Conservation (phyloP, 495 filamentous ascomycete species). For the Chaetomium cochliodes region DNA sequence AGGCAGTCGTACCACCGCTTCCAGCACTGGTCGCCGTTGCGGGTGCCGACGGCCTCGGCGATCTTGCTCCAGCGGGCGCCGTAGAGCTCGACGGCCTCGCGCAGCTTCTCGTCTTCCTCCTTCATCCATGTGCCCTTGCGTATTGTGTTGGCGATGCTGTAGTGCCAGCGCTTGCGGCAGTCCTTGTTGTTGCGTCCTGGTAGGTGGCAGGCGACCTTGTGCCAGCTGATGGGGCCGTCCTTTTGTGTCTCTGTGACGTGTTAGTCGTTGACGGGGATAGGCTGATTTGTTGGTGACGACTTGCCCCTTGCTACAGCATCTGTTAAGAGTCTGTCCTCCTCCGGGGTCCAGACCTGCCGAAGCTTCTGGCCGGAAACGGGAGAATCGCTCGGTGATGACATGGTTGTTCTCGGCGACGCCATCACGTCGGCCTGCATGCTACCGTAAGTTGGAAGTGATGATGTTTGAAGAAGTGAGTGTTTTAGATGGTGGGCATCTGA, state of each 20-base stretch:
- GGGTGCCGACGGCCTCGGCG: conserved; percentile 31
- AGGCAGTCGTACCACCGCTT: conserved; percentile 40
- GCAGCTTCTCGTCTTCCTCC: conserved; percentile 43
- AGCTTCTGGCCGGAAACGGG: conserved; percentile 10
- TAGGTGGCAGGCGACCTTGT: conserved; percentile 39
- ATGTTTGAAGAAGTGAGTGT: neutral
- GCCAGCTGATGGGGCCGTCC: conserved; percentile 42
- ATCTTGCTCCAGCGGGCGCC: conserved; percentile 41
- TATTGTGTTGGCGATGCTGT: conserved; percentile 41
- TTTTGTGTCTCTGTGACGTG: conserved; percentile 26
- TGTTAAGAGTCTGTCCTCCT: conserved; percentile 30
- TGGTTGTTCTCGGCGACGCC: neutral
- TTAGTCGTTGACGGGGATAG: neutral
- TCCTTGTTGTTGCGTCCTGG: conserved; percentile 46
- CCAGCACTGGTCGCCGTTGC: conserved; percentile 40
- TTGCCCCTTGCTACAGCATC: conserved; percentile 28
- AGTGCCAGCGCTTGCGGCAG: conserved; percentile 45
- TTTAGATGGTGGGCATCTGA: neutral
- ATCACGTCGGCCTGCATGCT: neutral
- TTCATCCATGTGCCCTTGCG: conserved; percentile 43
- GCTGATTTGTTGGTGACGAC: neutral
- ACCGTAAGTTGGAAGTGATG: neutral
- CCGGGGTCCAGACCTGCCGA: conserved; percentile 34
- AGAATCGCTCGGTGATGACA: neutral
- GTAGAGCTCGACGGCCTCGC: conserved; percentile 36